A percentile compares a stretch with the other conserved stretches of the same genome.
Evolutionary conservation across 192 early-diverging fungal genomes (phyloP).

Genomic region (Lunasporangiospora selenospora): DNA sequence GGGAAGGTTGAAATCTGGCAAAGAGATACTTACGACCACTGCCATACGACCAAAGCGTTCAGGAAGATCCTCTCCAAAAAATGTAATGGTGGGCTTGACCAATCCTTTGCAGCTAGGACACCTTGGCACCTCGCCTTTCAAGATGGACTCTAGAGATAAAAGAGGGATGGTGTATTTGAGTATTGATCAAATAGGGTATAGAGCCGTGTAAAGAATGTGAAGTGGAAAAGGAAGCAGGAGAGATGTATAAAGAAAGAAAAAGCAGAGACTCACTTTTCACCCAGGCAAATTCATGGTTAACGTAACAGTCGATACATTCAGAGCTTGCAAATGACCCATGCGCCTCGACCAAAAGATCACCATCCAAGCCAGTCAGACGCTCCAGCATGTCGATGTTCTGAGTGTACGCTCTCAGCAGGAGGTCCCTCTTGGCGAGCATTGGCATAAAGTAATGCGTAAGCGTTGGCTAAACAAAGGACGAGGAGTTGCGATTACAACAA

Average conservation of each 20-base stretch:
- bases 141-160: constrained; percentile 57
- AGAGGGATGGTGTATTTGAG: background rate
- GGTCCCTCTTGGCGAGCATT: constrained; percentile 64
- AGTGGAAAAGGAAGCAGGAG: background rate
- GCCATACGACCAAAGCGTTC: constrained; percentile 67
- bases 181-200: too few species aligned
- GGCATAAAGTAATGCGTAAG: constrained; percentile 84
- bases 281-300: constrained; percentile 30
- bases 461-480: constrained; percentile 64
- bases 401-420: constrained; percentile 86
- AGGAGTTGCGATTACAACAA: too few species aligned
- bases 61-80: constrained; percentile 93
- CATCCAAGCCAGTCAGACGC: constrained; percentile 72
- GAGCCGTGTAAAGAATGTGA: background rate
- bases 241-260: too few species aligned
- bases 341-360: constrained; percentile 80
- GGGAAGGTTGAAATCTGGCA: too few species aligned
- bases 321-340: constrained; percentile 91
- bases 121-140: constrained; percentile 67
- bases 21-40: constrained; percentile 39
- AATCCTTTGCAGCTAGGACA: constrained; percentile 71
- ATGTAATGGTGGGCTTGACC: constrained; percentile 96
- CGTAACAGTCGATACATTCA: constrained; percentile 67
- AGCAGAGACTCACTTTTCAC: too few species aligned
- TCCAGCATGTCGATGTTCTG: constrained; percentile 97